phyloP scores from a whole-genome alignment of 257 asterid species.

The Lantana camara region DNA sequence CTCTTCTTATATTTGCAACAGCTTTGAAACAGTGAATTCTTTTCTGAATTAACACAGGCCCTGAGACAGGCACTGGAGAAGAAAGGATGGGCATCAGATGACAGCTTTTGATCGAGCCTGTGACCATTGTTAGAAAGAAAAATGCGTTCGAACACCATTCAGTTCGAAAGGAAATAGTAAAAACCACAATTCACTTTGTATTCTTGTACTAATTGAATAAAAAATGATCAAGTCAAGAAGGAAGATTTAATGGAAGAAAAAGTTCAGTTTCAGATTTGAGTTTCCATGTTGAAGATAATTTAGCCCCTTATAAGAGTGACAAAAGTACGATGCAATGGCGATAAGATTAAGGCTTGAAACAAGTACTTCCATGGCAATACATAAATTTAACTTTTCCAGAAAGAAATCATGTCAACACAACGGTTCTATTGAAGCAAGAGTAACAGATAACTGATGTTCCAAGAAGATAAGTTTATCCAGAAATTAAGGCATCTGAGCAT shows the following conservation, averaged over 20 bases:
- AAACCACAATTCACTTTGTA: neutral
- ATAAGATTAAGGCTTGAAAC: neutral
- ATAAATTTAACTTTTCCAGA: neutral
- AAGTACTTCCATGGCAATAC: neutral
- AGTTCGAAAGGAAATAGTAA: neutral
- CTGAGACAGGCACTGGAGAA: neutral
- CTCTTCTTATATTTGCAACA: neutral
- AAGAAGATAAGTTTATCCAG: slow-evolving; percentile 9
- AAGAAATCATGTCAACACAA: neutral
- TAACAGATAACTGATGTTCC: neutral
- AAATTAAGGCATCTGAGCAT: slow-evolving; percentile 9
- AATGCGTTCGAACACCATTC: neutral
- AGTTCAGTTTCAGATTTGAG: neutral
- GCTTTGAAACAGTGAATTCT: neutral
- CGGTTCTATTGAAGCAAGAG: neutral
- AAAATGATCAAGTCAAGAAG: neutral
- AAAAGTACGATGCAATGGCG: no score
- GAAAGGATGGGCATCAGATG: slow-evolving; percentile 3
- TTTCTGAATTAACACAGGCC: neutral
- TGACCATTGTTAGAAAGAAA: neutral
- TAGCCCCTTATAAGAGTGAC: neutral
- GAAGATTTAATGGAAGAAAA: no score
- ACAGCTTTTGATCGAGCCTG: neutral
- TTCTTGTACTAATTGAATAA: neutral
- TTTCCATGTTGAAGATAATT: neutral